Evolutionary conservation across 1,284 basidiomycete genomes (phyloP).

Genomic region (Takashimella tepidaria): DNA sequence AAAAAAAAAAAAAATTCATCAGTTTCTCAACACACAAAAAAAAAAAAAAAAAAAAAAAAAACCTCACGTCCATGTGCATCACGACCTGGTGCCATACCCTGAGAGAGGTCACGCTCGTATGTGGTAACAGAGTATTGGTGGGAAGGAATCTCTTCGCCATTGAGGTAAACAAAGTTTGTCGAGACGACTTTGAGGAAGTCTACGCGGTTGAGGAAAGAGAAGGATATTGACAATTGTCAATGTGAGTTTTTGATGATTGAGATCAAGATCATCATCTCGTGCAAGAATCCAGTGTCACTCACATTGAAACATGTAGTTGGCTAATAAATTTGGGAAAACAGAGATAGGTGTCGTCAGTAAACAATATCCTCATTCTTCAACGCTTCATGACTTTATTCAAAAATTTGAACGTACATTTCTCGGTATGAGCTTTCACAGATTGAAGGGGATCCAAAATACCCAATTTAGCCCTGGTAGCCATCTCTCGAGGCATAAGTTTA

Average conservation of each 20-base stretch:
- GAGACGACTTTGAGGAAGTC: conserved; percentile 96
- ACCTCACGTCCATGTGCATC: conserved; percentile 59
- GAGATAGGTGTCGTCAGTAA: no score
- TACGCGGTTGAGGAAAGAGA: no score
- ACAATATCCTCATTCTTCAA: no score
- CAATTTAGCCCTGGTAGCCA: conserved; percentile 62
- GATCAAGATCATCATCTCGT: no score
- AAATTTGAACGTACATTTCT: conserved; percentile 53
- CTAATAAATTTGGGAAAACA: conserved; percentile 40
- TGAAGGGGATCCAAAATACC: conserved; percentile 81
- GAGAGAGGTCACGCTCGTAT: conserved; percentile 82
- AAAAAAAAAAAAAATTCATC: no score
- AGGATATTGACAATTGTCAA: no score
- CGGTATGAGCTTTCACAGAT: conserved; percentile 57
- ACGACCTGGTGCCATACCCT: conserved; percentile 53
- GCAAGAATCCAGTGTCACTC: no score
- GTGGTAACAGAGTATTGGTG: conserved; percentile 89
- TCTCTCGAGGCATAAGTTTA: conserved; percentile 56
- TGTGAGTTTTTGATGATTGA: no score
- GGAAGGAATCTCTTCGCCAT: conserved; percentile 55
- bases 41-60: no score
- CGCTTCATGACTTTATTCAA: no score
- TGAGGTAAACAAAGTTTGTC: conserved; percentile 79
- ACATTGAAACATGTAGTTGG: conserved; percentile 82
- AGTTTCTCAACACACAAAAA: no score